Evolutionary conservation across 176 grass and related monocot genomes (phyloP), one percentile per base, ranked within the genome.

Genomic region (Areca catechu): DNA sequence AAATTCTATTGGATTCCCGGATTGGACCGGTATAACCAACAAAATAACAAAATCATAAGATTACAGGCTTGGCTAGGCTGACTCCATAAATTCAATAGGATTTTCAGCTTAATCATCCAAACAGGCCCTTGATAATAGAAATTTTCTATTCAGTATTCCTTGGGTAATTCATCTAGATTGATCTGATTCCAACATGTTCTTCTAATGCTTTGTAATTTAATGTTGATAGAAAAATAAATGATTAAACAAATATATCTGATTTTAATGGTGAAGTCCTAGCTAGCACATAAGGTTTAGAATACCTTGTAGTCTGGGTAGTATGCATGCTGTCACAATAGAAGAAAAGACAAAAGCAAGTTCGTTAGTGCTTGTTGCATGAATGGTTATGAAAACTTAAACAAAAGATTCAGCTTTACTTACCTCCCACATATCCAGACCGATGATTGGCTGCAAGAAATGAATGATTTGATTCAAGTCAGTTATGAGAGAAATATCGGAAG

Each of bases 281-380:
- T 28, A 28, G 28, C 21, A 37, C n/a, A 49, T 28, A 4, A 12
- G 12, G 57, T n/a, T 19, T 62, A 16, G 48, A 7, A 14, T 70
- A 97, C 87, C 93, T 83, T 97, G 76, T 91, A 91, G 61, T 97
- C 93, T 19, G 91, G 71, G 79, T 91, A 97, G 70, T 92, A 97
- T 49, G 93, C 87, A 78, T 92, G 93, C 93, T 98, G 78, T 20
- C 7, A 53, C 2, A 23, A 56, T 37, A 66, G 9, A 43, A 43
- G 9, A 58, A 48, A 55, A 70, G n/a, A 63, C 1, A 57, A 66
- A 78, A 85, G 0, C 3, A 54, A 49, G 62, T 72, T 55, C 28
- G 25, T 91, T 27, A 88, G 22, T 79, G 62, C 24, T 58, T 62
- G 16, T 54, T 57, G 58, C 25, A 68, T 30, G 21, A 19, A 50